Evolutionary conservation across 805 yeast species (phyloP).

Genomic region (Teunomyces aglyptinius): DNA sequence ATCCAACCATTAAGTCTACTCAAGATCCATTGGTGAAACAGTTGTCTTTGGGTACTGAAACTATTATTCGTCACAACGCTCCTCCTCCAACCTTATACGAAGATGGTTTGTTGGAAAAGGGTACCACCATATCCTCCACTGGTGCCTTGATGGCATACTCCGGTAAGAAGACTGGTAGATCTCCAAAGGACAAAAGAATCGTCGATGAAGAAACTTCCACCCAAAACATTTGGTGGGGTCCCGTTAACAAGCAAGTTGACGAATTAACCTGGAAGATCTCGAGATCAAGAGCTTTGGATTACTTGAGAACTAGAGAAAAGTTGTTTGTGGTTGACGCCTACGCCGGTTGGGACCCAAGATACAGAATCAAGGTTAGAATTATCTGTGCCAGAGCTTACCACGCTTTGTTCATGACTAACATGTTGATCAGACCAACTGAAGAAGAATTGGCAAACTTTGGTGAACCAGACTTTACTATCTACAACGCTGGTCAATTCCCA

Average conservation of each 20-base stretch:
- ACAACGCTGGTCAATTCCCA: slow-evolving; percentile 99
- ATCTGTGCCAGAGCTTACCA: slow-evolving; percentile 99
- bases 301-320: slow-evolving; percentile 91
- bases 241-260: slow-evolving; percentile 92
- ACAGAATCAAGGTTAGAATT: slow-evolving; percentile 92
- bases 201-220: slow-evolving; percentile 89
- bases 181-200: slow-evolving; percentile 97
- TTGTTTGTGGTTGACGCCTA: slow-evolving; percentile 93
- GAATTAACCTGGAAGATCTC: slow-evolving; percentile 94
- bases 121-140: slow-evolving; percentile 85
- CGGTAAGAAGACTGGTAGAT: slow-evolving; percentile 95
- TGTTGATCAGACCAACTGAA: slow-evolving; percentile 91
- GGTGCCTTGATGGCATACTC: slow-evolving; percentile 97
- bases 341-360: slow-evolving; percentile 99
- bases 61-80: slow-evolving; percentile 81
- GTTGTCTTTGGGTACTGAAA: slow-evolving; percentile 55
- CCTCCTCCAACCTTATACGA: slow-evolving; percentile 91
- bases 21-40: slow-evolving; percentile 43
- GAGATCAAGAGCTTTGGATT: slow-evolving; percentile 95
- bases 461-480: slow-evolving; percentile 96
- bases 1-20: slow-evolving; percentile 38
- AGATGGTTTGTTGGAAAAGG: slow-evolving; percentile 86
- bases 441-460: slow-evolving; percentile 89
- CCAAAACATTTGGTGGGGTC: slow-evolving; percentile 97
- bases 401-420: slow-evolving; percentile 96